A percentile compares a stretch with the other conserved stretches of the same genome.
phyloP scores from a whole-genome alignment of 2,329 filamentous ascomycete species.

The Monilinia laxa region DNA sequence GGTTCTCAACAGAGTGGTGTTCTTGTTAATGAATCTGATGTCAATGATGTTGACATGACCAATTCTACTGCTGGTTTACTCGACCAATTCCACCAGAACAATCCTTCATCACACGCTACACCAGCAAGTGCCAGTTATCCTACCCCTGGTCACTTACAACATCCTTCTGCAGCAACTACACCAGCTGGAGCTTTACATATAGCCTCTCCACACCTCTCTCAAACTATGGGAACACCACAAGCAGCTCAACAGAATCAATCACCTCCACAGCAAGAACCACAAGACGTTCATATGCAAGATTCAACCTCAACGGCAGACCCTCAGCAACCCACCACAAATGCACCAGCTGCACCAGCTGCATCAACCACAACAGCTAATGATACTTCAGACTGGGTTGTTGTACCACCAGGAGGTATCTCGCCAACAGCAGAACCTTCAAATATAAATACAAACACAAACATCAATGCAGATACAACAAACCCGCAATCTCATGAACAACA shows the following conservation, averaged over 20 bases:
- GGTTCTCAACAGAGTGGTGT: constrained; percentile 56
- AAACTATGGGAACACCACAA: constrained; percentile 36
- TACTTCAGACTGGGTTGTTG: constrained; percentile 72
- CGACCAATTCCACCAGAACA: constrained; percentile 64
- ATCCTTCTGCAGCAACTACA: constrained; percentile 58
- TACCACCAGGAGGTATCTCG: constrained; percentile 60
- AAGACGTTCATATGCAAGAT: constrained; percentile 28
- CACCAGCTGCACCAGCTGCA: background rate
- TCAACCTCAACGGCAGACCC: constrained; percentile 13
- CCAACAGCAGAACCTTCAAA: constrained; percentile 32
- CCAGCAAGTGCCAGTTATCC: constrained; percentile 55
- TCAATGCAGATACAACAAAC: constrained; percentile 4
- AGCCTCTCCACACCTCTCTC: constrained; percentile 47
- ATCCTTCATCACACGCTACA: constrained; percentile 57
- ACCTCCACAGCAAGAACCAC: constrained; percentile 20
- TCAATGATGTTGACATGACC: constrained; percentile 55
- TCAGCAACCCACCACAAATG: constrained; percentile 24
- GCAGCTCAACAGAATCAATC: constrained; percentile 21
- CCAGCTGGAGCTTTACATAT: constrained; percentile 44
- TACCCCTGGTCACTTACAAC: constrained; percentile 59
- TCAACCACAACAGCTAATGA: constrained; percentile 43
- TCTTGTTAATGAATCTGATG: constrained; percentile 59
- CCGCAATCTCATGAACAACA: background rate
- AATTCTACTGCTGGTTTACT: constrained; percentile 62
- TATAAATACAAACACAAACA: constrained; percentile 15